Conservation (phyloP, 495 filamentous ascomycete species). For the Aspergillus saccharolyticus region DNA sequence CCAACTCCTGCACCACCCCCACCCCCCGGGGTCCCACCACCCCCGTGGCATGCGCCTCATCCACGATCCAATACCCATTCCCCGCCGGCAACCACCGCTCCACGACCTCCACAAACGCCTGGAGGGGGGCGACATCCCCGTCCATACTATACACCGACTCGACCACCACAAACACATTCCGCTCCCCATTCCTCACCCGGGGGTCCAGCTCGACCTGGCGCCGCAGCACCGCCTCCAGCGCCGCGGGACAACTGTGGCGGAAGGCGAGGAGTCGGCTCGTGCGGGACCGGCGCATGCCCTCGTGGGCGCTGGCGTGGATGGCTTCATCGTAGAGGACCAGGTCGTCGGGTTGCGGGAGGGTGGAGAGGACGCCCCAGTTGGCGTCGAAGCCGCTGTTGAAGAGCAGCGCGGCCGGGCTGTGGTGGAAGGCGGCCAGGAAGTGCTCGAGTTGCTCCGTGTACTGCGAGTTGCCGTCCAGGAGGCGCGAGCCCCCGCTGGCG, state of each 20-base stretch:
- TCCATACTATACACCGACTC: slow-evolving; percentile 86
- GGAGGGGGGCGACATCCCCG: slow-evolving; percentile 64
- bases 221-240: slow-evolving; percentile 39
- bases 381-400: slow-evolving; percentile 79
- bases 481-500: slow-evolving; percentile 40
- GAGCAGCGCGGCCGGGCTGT: slow-evolving; percentile 58
- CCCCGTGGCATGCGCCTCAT: slow-evolving; percentile 75
- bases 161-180: slow-evolving; percentile 58
- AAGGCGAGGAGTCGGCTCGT: slow-evolving; percentile 50
- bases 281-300: slow-evolving; percentile 67
- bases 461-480: slow-evolving; percentile 59
- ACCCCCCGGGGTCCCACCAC: slow-evolving; percentile 57
- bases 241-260: slow-evolving; percentile 53
- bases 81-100: slow-evolving; percentile 49
- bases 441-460: slow-evolving; percentile 61
- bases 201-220: slow-evolving; percentile 26
- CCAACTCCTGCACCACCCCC: slow-evolving; percentile 62
- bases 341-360: slow-evolving; percentile 65
- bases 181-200: slow-evolving; percentile 25
- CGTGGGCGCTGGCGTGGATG: slow-evolving; percentile 73
- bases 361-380: slow-evolving; percentile 63
- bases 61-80: slow-evolving; percentile 68
- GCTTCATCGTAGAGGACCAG: slow-evolving; percentile 66
- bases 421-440: slow-evolving; percentile 61
- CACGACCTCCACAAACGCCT: slow-evolving; percentile 51